Conservation (phyloP, 2,329 filamentous ascomycete species). For the Fusarium vanettenii region DNA sequence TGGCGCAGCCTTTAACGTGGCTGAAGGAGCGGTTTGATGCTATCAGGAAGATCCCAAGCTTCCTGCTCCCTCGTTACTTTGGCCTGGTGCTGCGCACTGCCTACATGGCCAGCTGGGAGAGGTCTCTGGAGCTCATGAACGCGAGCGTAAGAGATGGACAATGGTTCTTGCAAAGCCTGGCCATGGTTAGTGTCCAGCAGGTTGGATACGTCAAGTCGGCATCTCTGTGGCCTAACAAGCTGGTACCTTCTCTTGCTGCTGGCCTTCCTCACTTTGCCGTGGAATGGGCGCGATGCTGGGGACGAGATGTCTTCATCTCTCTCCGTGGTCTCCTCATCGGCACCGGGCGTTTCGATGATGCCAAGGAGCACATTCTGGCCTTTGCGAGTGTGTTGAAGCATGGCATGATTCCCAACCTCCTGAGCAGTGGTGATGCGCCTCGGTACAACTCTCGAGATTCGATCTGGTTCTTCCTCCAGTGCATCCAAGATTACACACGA, state of each 20-base stretch:
- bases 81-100: slow-evolving; percentile 88
- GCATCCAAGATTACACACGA: slow-evolving; percentile 90
- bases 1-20: slow-evolving; percentile 80
- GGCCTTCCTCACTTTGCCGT: slow-evolving; percentile 94
- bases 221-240: slow-evolving; percentile 87
- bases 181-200: slow-evolving; percentile 92
- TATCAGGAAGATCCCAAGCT: slow-evolving; percentile 85
- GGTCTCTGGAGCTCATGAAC: slow-evolving; percentile 82
- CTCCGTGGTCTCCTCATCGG: slow-evolving; percentile 91
- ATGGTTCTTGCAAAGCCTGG: slow-evolving; percentile 87
- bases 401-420: slow-evolving; percentile 95
- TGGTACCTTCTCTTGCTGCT: slow-evolving; percentile 88
- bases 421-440: slow-evolving; percentile 86
- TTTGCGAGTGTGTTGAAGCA: slow-evolving; percentile 98
- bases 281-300: slow-evolving; percentile 97
- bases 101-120: slow-evolving; percentile 85
- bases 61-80: slow-evolving; percentile 93
- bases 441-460: slow-evolving; percentile 97
- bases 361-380: slow-evolving; percentile 91
- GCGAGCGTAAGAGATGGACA: slow-evolving; percentile 83
- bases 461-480: slow-evolving; percentile 97
- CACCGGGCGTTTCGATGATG: slow-evolving; percentile 88
- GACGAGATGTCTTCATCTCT: slow-evolving; percentile 96
- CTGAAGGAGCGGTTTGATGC: slow-evolving; percentile 86
- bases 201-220: slow-evolving; percentile 90